phyloP scores from a whole-genome alignment of 306 rosid species.

The Elaeagnus macrophylla region DNA sequence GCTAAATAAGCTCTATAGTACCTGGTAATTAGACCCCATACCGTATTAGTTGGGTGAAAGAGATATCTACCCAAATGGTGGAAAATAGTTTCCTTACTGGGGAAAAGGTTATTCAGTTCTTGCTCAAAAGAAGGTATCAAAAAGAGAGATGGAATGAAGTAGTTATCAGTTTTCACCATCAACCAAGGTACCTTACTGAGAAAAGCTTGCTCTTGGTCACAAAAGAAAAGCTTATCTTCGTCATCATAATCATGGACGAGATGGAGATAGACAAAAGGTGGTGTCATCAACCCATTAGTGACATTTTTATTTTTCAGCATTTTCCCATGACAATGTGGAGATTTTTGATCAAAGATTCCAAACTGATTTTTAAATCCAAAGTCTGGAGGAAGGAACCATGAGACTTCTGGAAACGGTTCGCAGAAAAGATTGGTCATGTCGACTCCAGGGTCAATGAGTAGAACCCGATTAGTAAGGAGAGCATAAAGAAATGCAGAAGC shows the following conservation, averaged over 20 bases:
- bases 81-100: slow-evolving; percentile 56
- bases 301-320: slow-evolving; percentile 37
- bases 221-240: slow-evolving; percentile 72
- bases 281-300: slow-evolving; percentile 11
- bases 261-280: slow-evolving; percentile 54
- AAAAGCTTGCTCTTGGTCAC: slow-evolving; percentile 51
- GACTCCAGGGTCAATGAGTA: slow-evolving; percentile 65
- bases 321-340: slow-evolving; percentile 46
- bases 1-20: too few species aligned
- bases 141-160: slow-evolving; percentile 60
- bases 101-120: slow-evolving; percentile 53
- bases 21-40: slow-evolving; percentile 64
- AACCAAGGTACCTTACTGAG: slow-evolving; percentile 52
- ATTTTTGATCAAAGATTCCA: slow-evolving; percentile 33
- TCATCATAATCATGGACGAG: slow-evolving; percentile 54
- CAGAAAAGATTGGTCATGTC: slow-evolving; percentile 63
- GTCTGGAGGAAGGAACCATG: slow-evolving; percentile 61
- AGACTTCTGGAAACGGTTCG: slow-evolving; percentile 58
- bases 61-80: slow-evolving; percentile 66
- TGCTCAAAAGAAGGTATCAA: slow-evolving; percentile 61
- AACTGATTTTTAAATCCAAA: slow-evolving; percentile 39
- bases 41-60: slow-evolving; percentile 53
- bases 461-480: slow-evolving; percentile 59
- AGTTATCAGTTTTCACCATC: slow-evolving; percentile 59
- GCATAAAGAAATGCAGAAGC: slow-evolving; percentile 68